phyloP scores from a whole-genome alignment of 352 stramenopile species.

The Globisporangium rhizosaccharum region DNA sequence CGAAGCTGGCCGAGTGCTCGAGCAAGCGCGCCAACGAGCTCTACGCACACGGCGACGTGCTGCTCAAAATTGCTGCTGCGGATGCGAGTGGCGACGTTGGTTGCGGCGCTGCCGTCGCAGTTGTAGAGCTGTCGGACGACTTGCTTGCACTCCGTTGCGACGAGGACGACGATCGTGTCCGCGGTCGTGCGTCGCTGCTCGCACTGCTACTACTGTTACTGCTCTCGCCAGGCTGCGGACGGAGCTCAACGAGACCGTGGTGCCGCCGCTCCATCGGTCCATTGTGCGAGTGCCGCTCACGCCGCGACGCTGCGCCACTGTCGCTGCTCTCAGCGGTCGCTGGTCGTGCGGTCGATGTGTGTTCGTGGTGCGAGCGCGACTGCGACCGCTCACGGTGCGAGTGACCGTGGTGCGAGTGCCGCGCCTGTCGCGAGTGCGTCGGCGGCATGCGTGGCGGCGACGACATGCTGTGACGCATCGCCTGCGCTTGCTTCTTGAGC shows the following conservation, averaged over 20 bases:
- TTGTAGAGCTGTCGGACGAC: no score
- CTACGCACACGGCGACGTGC: no score
- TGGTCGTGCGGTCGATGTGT: neutral
- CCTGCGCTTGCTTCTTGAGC: conserved; percentile 18
- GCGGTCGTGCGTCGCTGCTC: neutral
- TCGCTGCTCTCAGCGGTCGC: neutral
- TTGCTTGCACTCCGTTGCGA: no score
- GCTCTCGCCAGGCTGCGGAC: neutral
- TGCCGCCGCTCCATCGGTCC: conserved; percentile 2
- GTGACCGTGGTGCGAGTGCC: conserved; percentile 12
- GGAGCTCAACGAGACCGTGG: conserved; percentile 4
- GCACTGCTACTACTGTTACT: neutral
- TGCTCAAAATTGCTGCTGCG: no score
- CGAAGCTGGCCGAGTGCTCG: no score
- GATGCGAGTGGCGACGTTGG: no score
- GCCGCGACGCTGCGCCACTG: neutral
- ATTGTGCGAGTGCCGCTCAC: neutral
- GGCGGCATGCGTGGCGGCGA: conserved; percentile 5
- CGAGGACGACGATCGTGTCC: neutral
- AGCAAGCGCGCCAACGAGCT: no score
- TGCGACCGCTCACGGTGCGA: neutral
- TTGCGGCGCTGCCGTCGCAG: no score
- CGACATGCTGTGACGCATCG: conserved; percentile 12
- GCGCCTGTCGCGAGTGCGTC: conserved; percentile 5
- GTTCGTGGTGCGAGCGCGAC: neutral